Conservation (phyloP, 78 protist genomes). For the Dictyostelium discoideum region dicty_2.7 NC_007090.3:1640501-1641000, state of each 20-base stretch:
- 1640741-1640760: neutral
- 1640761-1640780: neutral
- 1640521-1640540: neutral
- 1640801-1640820: no score
- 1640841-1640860: neutral
- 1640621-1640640: conserved; percentile 2
- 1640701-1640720: neutral
- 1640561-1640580: neutral
- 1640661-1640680: neutral
- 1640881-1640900: neutral
- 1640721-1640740: neutral
- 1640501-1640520: neutral
- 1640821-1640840: neutral
- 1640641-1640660: neutral
- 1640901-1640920: neutral
- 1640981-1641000: neutral
- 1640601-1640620: neutral
- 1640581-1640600: neutral
- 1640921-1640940: neutral
- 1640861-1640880: neutral
- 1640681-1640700: neutral
- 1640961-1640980: neutral
- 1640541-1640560: neutral
- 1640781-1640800: no score
- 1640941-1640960: neutral